phyloP scores from a whole-genome alignment of 768 basidiomycete genomes.

The Podaxis rugospora region DNA sequence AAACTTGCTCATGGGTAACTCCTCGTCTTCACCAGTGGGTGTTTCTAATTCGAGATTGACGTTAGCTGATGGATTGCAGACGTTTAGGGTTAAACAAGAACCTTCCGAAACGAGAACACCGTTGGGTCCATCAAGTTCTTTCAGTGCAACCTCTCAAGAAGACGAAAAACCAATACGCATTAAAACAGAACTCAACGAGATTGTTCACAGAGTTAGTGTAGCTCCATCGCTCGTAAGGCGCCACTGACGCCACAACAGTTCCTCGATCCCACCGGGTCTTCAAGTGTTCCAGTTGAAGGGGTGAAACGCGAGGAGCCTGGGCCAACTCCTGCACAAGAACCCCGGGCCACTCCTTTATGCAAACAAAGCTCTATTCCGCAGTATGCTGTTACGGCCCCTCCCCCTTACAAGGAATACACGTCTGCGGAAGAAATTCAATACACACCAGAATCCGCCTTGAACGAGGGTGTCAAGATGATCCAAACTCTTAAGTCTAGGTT shows the following conservation, averaged over 20 bases:
- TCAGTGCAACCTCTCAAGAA: neutral
- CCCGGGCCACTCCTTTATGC: neutral
- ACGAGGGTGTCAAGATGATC: conserved; percentile 50
- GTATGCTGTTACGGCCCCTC: conserved; percentile 16
- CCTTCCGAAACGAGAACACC: neutral
- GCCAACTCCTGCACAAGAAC: neutral
- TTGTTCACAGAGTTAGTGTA: neutral
- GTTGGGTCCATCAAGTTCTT: conserved; percentile 2
- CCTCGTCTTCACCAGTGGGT: neutral
- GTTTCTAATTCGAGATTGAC: neutral
- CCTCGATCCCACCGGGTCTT: neutral
- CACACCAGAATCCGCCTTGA: conserved; percentile 43
- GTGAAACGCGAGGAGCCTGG: conserved; percentile 1
- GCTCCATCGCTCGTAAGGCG: neutral
- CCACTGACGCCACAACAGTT: neutral
- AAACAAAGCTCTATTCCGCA: conserved; percentile 2
- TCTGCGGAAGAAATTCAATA: conserved; percentile 42
- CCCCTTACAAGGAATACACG: conserved; percentile 31
- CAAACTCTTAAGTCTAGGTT: conserved; percentile 39
- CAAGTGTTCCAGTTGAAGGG: neutral
- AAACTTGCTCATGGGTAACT: neutral
- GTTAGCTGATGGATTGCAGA: neutral
- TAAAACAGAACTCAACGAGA: neutral
- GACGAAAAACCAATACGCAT: neutral
- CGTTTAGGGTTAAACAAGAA: neutral